Conservation (phyloP, 352 stramenopile species). For the Phytopythium oedochilum region DNA sequence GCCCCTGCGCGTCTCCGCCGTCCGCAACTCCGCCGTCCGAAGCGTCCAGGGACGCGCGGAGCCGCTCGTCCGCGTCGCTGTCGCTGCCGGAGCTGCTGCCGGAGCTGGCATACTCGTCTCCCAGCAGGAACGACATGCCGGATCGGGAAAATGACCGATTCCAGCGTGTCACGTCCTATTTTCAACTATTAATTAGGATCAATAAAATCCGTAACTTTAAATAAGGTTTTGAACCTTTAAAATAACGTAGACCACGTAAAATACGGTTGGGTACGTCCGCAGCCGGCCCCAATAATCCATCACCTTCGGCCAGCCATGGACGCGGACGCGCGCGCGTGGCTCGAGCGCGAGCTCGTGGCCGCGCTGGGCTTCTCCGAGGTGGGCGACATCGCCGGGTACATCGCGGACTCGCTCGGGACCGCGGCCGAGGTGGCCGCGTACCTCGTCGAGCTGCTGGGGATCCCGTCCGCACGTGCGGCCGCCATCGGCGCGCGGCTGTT, state of each 20-base stretch:
- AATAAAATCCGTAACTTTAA: neutral
- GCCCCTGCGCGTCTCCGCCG: neutral
- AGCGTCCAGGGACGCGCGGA: neutral
- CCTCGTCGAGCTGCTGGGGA: constrained; percentile 62
- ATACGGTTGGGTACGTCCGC: no score
- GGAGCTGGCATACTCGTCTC: constrained; percentile 33
- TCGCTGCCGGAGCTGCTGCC: constrained; percentile 22
- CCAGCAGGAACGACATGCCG: constrained; percentile 53
- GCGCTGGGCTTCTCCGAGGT: constrained; percentile 69
- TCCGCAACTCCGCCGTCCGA: neutral
- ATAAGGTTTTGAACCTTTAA: neutral
- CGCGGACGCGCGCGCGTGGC: constrained; percentile 33
- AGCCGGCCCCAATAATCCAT: no score
- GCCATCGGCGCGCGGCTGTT: constrained; percentile 49
- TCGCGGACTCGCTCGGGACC: constrained; percentile 38
- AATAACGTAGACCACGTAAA: no score
- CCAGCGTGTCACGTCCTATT: neutral
- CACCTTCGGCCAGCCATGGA: no score
- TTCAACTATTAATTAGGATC: neutral
- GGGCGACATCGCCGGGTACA: constrained; percentile 60
- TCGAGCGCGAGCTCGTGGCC: constrained; percentile 51
- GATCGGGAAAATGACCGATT: neutral
- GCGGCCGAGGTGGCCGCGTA: constrained; percentile 48
- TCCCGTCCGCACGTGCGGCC: constrained; percentile 36
- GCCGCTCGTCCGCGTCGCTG: constrained; percentile 14